These are phyloP conservation scores for Fraxinus dipetala DNA, from an alignment of 305 asterid genomes.

Conservation along the genomic window DNA sequence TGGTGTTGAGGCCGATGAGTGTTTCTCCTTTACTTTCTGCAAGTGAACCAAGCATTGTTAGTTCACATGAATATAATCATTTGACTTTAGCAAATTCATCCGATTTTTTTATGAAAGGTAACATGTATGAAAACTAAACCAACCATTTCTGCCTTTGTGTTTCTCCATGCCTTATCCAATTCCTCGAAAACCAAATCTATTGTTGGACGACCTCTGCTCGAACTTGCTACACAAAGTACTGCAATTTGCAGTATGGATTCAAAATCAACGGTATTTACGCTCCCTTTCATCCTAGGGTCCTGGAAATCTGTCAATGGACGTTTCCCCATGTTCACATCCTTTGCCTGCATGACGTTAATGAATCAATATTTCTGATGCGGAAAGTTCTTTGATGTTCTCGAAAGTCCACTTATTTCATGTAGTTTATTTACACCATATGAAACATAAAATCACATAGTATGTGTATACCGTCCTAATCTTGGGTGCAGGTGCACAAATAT, in stretches of 20 bases:
- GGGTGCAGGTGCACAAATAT: neutral
- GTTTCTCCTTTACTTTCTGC: constrained; percentile 38
- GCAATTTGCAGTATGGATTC: constrained; percentile 78
- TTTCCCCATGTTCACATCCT: constrained; percentile 66
- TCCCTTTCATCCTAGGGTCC: constrained; percentile 51
- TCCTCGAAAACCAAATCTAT: constrained; percentile 60
- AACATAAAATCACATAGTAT: neutral
- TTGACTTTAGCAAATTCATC: neutral
- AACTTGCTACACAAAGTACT: constrained; percentile 65
- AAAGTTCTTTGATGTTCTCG: neutral
- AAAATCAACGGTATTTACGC: constrained; percentile 54
- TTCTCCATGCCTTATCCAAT: constrained; percentile 64
- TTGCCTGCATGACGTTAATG: constrained; percentile 56
- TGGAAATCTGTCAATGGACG: constrained; percentile 66
- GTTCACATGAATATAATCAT: neutral
- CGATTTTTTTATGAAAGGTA: neutral
- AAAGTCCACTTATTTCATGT: neutral
- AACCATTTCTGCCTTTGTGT: constrained; percentile 50
- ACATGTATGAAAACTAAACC: neutral
- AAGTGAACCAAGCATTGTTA: constrained; percentile 2
- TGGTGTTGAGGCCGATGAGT: constrained; percentile 24
- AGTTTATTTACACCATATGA: neutral
- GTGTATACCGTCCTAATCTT: neutral
- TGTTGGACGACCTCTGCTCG: constrained; percentile 76
- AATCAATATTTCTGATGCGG: neutral